Percentiles rank a stretch among this genome's conserved stretches.
phyloP scores from a whole-genome alignment of 352 stramenopile species.

The Thalassiosira exigua region DNA sequence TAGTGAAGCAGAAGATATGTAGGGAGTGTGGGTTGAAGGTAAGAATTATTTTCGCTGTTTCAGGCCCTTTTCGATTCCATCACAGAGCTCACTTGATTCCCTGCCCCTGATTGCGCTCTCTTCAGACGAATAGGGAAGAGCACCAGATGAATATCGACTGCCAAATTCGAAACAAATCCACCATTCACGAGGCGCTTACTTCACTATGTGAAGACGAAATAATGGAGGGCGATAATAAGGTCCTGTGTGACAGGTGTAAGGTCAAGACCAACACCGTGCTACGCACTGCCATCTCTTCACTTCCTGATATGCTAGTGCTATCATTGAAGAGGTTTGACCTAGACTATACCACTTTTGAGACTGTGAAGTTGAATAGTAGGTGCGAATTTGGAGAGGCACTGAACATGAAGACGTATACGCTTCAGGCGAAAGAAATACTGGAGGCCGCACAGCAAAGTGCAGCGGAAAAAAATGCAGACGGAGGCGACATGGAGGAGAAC shows the following conservation, averaged over 20 bases:
- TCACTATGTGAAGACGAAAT: conserved; percentile 98
- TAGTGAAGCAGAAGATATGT: conserved; percentile 87
- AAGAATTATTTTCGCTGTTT: conserved; percentile 35
- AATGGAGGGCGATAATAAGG: conserved; percentile 99
- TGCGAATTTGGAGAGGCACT: conserved; percentile 97
- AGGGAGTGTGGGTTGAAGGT: conserved; percentile 87
- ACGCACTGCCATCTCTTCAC: conserved; percentile 92
- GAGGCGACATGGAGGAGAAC: conserved; percentile 11
- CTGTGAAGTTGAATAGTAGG: conserved; percentile 98
- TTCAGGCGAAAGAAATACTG: conserved; percentile 94
- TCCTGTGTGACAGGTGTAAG: conserved; percentile 94
- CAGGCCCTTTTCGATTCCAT: conserved; percentile 1
- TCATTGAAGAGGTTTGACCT: conserved; percentile 99
- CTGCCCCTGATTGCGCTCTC: conserved; percentile 67
- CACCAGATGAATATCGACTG: conserved; percentile 97
- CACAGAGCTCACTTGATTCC: conserved; percentile 9
- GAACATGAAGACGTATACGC: conserved; percentile 98
- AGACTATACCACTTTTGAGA: conserved; percentile 99
- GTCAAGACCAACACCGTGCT: conserved; percentile 97
- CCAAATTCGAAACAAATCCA: conserved; percentile 97
- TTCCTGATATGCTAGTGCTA: conserved; percentile 97
- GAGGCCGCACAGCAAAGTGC: conserved; percentile 77
- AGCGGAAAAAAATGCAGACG: conserved; percentile 19
- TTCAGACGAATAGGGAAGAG: conserved; percentile 95
- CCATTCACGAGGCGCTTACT: conserved; percentile 96